Percentiles rank a stretch among this genome's conserved stretches.
Evolutionary conservation across 2,329 filamentous ascomycete genomes (phyloP).

Genomic region (Fusarium sambucinum): DNA sequence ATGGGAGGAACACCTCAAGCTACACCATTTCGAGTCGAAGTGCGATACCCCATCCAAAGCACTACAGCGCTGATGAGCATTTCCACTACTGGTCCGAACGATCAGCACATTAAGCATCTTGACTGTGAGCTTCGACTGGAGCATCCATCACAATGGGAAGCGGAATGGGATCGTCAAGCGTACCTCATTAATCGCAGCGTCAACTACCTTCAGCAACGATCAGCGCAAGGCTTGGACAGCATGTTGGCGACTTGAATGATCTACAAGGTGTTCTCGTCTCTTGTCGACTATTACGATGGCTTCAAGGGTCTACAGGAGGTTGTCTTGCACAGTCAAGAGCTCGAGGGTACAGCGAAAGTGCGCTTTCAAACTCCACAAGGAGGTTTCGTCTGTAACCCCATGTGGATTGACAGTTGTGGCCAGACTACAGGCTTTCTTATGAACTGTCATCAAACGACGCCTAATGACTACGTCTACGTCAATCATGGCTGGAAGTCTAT

Average conservation of each 20-base stretch:
- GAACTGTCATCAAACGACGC: constrained; percentile 65
- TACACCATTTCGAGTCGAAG: constrained; percentile 15
- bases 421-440: constrained; percentile 72
- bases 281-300: constrained; percentile 67
- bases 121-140: constrained; percentile 1
- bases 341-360: constrained; percentile 57
- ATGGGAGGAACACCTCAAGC: background rate
- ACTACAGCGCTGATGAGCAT: constrained; percentile 14
- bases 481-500: constrained; percentile 70
- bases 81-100: constrained; percentile 11
- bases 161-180: constrained; percentile 41
- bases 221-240: constrained; percentile 37
- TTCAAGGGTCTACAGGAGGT: constrained; percentile 72
- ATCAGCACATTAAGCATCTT: background rate
- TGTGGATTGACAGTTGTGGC: constrained; percentile 70
- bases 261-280: constrained; percentile 74
- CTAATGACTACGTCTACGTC: constrained; percentile 69
- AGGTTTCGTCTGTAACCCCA: constrained; percentile 66
- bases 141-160: constrained; percentile 12
- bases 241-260: constrained; percentile 42
- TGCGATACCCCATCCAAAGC: constrained; percentile 3
- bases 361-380: constrained; percentile 62
- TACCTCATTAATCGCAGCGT: constrained; percentile 75
- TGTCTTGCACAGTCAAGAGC: constrained; percentile 55
- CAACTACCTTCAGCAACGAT: constrained; percentile 60